Evolutionary conservation across 805 yeast genomes (phyloP), one percentile per base, ranked within the genome.

Genomic region (Vanderwaltozyma yarrowii): DNA sequence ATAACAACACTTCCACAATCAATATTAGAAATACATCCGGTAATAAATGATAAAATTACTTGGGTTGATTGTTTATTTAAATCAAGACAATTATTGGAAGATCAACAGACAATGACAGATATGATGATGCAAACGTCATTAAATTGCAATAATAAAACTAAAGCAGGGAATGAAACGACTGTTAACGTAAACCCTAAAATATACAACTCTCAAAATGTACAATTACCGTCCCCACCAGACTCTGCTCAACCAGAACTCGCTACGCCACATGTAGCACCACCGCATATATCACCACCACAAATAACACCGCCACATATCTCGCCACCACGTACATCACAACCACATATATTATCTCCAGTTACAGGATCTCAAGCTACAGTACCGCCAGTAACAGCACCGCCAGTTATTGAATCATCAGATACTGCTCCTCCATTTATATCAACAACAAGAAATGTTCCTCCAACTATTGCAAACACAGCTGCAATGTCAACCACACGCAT

Each of bases 11-110:
- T 19, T 10, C 30, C 17, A 12, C 19, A n/a, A 6, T 25, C 32
- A 12, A 2, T 28, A 14, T 16, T 60, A 12, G 50, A 46, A 25
- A 66, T 60, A 2, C 66, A 60, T 38, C 63, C 71, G 31, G 64
- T 60, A 28, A 58, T 74, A 12, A 80, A 80, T 19, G 54, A 53
- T 9, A 56, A 64, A 4, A 67, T 72, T 32, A 70, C 74, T 3
- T 81, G 89, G 89, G 78, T 81, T 12, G 81, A 78, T 34, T 72
- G 86, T 36, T 65, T 81, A 41, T 61, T 81, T 45, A 71, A 72
- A 45, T 83, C 86, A 2, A 77, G 80, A 46, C 76, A 78, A 35
- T 50, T 78, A 49, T 60, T 73, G 33, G 39, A 36, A 15, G 35
- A 36, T 20, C 20, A 25, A 16, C 20, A 31, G 13, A 6, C 12